These are phyloP conservation scores for Pugionium cornutum DNA, from an alignment of 345 rosid species.

Conservation along the genomic window DNA sequence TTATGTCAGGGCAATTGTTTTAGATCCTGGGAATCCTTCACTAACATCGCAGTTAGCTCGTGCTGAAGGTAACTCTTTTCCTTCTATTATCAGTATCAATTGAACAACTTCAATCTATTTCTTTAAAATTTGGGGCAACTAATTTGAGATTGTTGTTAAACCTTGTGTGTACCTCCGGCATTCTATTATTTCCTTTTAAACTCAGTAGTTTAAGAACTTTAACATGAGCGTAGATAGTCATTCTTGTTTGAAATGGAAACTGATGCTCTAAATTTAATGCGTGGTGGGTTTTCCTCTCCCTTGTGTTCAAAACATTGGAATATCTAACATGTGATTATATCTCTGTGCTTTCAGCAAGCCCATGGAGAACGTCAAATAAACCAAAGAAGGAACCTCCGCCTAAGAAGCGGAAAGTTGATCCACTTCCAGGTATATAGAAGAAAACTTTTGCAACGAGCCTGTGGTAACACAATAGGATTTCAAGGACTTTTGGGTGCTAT, in stretches of 20 bases:
- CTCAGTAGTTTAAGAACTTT: slow-evolving; percentile 14
- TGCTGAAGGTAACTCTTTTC: slow-evolving; percentile 68
- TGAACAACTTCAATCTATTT: slow-evolving; percentile 14
- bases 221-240: background rate
- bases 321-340: slow-evolving; percentile 16
- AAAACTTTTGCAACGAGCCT: slow-evolving; percentile 18
- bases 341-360: slow-evolving; percentile 58
- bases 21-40: slow-evolving; percentile 83
- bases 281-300: slow-evolving; percentile 23
- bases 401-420: slow-evolving; percentile 82
- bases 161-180: slow-evolving; percentile 19
- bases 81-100: slow-evolving; percentile 8
- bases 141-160: slow-evolving; percentile 17
- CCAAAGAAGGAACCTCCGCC: slow-evolving; percentile 73
- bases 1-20: slow-evolving; percentile 75
- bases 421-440: slow-evolving; percentile 61
- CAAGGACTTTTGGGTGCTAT: slow-evolving; percentile 28
- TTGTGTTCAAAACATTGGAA: slow-evolving; percentile 19
- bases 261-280: slow-evolving; percentile 25
- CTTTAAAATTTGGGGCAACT: slow-evolving; percentile 11
- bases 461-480: slow-evolving; percentile 21
- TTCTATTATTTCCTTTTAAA: slow-evolving; percentile 21
- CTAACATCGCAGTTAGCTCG: slow-evolving; percentile 72
- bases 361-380: slow-evolving; percentile 63
- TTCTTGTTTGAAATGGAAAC: slow-evolving; percentile 29